A percentile compares a stretch with the other conserved stretches of the same genome.
These are phyloP conservation scores for Xylariales sp. DNA, from an alignment of 2,329 filamentous ascomycete species.

Conservation along the genomic window DNA sequence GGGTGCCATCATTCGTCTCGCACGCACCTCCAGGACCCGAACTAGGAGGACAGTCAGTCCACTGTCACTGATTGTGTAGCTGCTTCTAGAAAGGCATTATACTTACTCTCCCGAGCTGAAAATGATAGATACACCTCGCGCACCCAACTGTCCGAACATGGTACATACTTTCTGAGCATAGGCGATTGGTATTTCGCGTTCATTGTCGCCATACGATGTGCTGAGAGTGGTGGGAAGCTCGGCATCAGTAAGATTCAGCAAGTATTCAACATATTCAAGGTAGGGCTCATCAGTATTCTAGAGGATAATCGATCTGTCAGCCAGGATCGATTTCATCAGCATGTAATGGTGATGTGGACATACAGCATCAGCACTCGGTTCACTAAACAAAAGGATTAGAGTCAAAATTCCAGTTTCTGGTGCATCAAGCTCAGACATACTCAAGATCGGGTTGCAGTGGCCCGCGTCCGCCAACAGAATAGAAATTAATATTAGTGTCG, in stretches of 20 bases:
- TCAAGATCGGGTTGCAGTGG: slow-evolving; percentile 44
- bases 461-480: slow-evolving; percentile 50
- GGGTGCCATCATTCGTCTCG: slow-evolving; percentile 50
- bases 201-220: slow-evolving; percentile 64
- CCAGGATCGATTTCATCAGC: no score
- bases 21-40: slow-evolving; percentile 31
- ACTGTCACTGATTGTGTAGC: slow-evolving; percentile 7
- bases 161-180: slow-evolving; percentile 61
- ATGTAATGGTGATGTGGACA: no score
- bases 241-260: slow-evolving; percentile 26
- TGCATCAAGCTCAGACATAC: no score
- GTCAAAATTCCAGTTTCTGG: no score
- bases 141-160: slow-evolving; percentile 61
- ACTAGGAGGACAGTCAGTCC: no score
- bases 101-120: slow-evolving; percentile 33
- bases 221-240: slow-evolving; percentile 58
- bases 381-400: not conserved
- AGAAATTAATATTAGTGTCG: slow-evolving; percentile 46
- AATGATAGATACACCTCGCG: slow-evolving; percentile 49
- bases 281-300: slow-evolving; percentile 18
- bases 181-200: slow-evolving; percentile 57
- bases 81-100: no score
- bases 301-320: no score
- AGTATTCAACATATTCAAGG: slow-evolving; percentile 21
- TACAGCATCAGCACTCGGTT: slow-evolving; percentile 3